Percentiles rank a stretch among this genome's conserved stretches.
Evolutionary conservation across 441 rosid genomes (phyloP).

Genomic region (Pelargonium exstipulatum): DNA sequence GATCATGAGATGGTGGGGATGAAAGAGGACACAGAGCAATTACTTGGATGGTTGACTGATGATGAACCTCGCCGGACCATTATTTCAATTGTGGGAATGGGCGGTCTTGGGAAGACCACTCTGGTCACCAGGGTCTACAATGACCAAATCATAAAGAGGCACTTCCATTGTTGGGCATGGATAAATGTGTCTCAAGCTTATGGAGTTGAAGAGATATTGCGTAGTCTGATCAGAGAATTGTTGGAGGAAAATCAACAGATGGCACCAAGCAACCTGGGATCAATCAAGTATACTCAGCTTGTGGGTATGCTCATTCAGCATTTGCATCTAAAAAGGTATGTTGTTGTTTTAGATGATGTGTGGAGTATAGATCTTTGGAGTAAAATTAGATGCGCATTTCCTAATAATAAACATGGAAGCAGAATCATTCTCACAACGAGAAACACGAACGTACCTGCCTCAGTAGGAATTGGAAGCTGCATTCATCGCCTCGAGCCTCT

Average conservation of each 20-base stretch:
- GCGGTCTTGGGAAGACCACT: conserved; percentile 3
- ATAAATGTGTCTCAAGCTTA: not conserved
- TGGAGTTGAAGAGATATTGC: not conserved
- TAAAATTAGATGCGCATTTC: conserved; percentile 8
- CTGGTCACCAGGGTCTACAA: conserved; percentile 5
- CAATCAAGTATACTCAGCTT: not conserved
- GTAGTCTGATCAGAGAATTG: conserved; percentile 1
- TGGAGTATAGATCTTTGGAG: conserved; percentile 22
- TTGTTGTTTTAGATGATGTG: conserved; percentile 23
- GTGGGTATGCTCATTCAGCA: not conserved
- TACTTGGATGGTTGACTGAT: conserved; percentile 4
- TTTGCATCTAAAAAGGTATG: conserved; percentile 10
- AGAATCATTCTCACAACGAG: conserved; percentile 21
- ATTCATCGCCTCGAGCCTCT: conserved; percentile 7
- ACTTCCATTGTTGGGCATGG: conserved; percentile 6
- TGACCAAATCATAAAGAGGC: conserved; percentile 2
- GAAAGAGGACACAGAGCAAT: conserved; percentile 2
- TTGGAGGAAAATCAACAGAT: not conserved
- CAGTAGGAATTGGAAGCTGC: not conserved
- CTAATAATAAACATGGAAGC: conserved; percentile 9
- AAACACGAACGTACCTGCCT: not conserved
- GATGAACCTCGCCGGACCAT: not conserved
- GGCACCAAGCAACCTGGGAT: not conserved
- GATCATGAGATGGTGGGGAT: conserved; percentile 5
- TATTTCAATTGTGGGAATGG: conserved; percentile 7